These are phyloP conservation scores for Capsella bursapastoris DNA, from an alignment of 345 rosid genomes.

Conservation along the genomic window DNA sequence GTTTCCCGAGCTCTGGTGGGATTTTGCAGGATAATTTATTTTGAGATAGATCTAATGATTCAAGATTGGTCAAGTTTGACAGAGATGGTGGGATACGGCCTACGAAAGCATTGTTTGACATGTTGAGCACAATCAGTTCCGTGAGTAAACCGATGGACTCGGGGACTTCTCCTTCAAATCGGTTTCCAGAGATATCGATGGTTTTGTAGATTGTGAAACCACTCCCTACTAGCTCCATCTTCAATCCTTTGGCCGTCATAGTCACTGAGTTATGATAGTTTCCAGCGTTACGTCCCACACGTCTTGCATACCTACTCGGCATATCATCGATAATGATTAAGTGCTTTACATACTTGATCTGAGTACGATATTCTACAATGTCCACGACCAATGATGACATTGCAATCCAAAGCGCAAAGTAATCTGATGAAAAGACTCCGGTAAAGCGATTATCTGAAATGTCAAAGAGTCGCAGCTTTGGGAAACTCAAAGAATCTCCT, in stretches of 20 bases:
- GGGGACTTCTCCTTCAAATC: constrained; percentile 24
- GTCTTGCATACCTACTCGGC: neutral
- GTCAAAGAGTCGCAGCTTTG: constrained; percentile 54
- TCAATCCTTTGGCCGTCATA: constrained; percentile 18
- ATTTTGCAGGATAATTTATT: constrained; percentile 24
- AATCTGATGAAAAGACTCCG: constrained; percentile 24
- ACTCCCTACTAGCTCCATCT: constrained; percentile 25
- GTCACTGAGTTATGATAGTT: neutral
- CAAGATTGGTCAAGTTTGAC: constrained; percentile 30
- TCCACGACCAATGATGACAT: constrained; percentile 25
- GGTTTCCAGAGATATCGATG: constrained; percentile 33
- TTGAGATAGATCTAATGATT: constrained; percentile 37
- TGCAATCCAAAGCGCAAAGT: constrained; percentile 25
- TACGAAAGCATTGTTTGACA: constrained; percentile 34
- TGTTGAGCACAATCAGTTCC: constrained; percentile 31
- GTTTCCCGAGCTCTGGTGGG: constrained; percentile 31
- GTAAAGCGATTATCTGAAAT: constrained; percentile 47
- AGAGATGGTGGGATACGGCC: constrained; percentile 27
- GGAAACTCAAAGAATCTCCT: constrained; percentile 4
- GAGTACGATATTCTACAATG: neutral
- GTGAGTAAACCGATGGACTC: constrained; percentile 30
- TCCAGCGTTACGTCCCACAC: neutral
- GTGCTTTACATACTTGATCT: no score
- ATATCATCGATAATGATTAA: neutral
- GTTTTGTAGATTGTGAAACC: constrained; percentile 27